Percentiles rank a stretch among this genome's conserved stretches.
These are phyloP conservation scores for Penicillium sp. DNA, from an alignment of 2,329 filamentous ascomycete species.

Conservation along the genomic window DNA sequence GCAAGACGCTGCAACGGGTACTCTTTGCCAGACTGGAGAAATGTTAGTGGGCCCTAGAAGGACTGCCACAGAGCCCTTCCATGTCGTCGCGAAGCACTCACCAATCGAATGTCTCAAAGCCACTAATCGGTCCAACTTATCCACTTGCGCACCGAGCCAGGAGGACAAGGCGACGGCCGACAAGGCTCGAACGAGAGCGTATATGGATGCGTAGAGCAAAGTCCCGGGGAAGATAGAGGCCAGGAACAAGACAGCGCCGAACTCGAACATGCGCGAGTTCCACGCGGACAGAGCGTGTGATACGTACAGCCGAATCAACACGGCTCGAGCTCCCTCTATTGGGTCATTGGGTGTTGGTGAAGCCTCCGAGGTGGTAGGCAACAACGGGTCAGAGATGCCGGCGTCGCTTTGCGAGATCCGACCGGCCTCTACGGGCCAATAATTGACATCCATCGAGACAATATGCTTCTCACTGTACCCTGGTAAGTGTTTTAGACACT, in stretches of 20 bases:
- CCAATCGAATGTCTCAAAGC: conserved; percentile 53
- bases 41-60: conserved; percentile 1
- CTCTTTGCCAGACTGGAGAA: conserved; percentile 34
- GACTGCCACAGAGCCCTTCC: no score
- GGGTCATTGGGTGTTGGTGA: neutral
- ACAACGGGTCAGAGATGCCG: neutral
- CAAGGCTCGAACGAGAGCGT: conserved; percentile 60
- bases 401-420: neutral
- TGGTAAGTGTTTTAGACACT: no score
- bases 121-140: conserved; percentile 51
- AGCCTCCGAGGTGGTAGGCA: conserved; percentile 2
- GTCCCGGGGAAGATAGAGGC: conserved; percentile 57
- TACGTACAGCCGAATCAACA: conserved; percentile 47
- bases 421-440: no score
- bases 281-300: conserved; percentile 63
- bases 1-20: conserved; percentile 50
- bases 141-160: conserved; percentile 58
- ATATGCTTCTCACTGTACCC: no score
- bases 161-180: conserved; percentile 60
- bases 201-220: conserved; percentile 65
- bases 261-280: conserved; percentile 65
- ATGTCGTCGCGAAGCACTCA: no score
- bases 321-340: conserved; percentile 7
- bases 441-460: no score
- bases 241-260: conserved; percentile 59